Percentiles rank a stretch among this genome's conserved stretches.
Evolutionary conservation across 1,284 basidiomycete species (phyloP).

Genomic region (Trichosporon sp.): DNA sequence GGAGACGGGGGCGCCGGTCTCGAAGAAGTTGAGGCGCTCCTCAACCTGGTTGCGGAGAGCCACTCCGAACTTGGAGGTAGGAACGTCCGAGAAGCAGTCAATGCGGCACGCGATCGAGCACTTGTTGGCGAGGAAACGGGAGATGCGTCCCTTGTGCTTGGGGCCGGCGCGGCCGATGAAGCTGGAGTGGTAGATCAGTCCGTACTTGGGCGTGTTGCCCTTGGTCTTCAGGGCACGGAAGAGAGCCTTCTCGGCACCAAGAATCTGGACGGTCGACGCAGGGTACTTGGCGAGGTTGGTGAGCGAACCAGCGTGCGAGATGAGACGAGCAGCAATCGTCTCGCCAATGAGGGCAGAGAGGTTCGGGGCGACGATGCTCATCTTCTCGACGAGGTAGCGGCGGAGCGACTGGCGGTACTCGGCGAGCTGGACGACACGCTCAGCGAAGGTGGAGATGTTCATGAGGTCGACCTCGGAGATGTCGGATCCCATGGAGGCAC

Average conservation of each 20-base stretch:
- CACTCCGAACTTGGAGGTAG: conserved; percentile 92
- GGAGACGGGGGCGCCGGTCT: conserved; percentile 73
- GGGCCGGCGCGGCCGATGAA: conserved; percentile 95
- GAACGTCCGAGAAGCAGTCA: conserved; percentile 91
- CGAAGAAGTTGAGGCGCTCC: conserved; percentile 93
- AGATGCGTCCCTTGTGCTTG: conserved; percentile 97
- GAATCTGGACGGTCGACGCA: conserved; percentile 95
- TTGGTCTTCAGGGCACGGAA: conserved; percentile 99
- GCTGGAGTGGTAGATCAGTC: conserved; percentile 87
- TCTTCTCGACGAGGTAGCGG: conserved; percentile 94
- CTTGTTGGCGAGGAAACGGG: conserved; percentile 97
- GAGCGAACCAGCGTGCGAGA: conserved; percentile 94
- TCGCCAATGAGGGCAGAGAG: conserved; percentile 94
- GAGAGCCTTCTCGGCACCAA: conserved; percentile 97
- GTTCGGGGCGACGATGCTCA: conserved; percentile 74
- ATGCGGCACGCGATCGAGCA: conserved; percentile 97
- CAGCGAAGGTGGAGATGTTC: conserved; percentile 92
- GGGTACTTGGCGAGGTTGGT: conserved; percentile 94
- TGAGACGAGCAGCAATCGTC: conserved; percentile 91
- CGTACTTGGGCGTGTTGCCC: conserved; percentile 98
- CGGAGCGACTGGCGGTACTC: conserved; percentile 82
- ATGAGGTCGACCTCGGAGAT: conserved; percentile 93
- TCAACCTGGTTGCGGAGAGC: conserved; percentile 93
- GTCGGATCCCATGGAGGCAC: conserved; percentile 92
- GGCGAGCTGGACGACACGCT: conserved; percentile 87